Conservation (phyloP, 2,329 filamentous ascomycete genomes). For the Colletotrichum scovillei region DNA sequence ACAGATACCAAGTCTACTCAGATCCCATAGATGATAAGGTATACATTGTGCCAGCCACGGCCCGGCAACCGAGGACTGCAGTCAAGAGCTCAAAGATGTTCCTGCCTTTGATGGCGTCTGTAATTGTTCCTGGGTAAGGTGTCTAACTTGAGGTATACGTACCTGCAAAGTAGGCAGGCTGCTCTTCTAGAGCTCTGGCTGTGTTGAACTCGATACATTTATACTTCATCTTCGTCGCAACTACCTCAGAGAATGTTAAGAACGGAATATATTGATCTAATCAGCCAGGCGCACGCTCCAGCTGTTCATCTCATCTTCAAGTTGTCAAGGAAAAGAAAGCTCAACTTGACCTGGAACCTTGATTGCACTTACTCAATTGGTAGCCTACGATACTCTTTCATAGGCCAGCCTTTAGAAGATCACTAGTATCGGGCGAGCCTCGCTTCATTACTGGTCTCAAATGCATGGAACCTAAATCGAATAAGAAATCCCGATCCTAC, state of each 20-base stretch:
- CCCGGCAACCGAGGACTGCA: not conserved
- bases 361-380: too few relatives aligned
- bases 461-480: too few relatives aligned
- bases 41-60: too few relatives aligned
- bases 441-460: too few relatives aligned
- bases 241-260: too few relatives aligned
- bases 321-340: not conserved
- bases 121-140: not conserved
- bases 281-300: not conserved
- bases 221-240: not conserved
- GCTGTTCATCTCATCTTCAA: not conserved
- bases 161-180: too few relatives aligned
- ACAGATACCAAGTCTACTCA: too few relatives aligned
- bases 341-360: not conserved
- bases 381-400: not conserved
- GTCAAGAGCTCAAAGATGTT: not conserved
- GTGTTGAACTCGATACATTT: not conserved
- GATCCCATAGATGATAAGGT: too few relatives aligned
- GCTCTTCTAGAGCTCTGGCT: not conserved
- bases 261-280: not conserved
- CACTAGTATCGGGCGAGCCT: not conserved
- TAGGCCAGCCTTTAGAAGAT: not conserved
- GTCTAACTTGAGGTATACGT: too few relatives aligned
- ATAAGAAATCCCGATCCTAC: not conserved
- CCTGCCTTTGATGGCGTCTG: not conserved